phyloP scores from a whole-genome alignment of 2,329 filamentous ascomycete species.

The Sclerotinia nivalis region DNA sequence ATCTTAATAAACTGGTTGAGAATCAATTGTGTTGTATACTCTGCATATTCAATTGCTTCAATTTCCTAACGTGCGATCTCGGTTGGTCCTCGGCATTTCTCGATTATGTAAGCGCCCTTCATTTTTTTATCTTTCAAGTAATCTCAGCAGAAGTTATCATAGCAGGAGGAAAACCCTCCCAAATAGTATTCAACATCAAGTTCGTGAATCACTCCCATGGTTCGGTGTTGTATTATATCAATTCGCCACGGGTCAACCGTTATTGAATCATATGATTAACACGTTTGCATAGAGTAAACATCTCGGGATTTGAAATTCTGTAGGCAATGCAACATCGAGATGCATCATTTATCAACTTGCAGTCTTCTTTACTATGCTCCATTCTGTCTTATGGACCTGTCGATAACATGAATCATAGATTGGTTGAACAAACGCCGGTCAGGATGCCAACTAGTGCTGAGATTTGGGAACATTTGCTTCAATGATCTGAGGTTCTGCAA shows the following conservation, averaged over 20 bases:
- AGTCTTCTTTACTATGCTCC: not conserved
- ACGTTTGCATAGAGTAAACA: not conserved
- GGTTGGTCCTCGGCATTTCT: conserved; percentile 1
- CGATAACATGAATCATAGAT: not conserved
- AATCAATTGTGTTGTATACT: not conserved
- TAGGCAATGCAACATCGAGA: not conserved
- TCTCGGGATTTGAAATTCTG: conserved; percentile 14
- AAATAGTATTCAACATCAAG: not conserved
- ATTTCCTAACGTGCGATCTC: not conserved
- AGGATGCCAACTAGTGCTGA: not conserved
- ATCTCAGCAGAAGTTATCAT: not conserved
- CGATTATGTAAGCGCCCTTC: not conserved
- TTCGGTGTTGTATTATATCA: not conserved
- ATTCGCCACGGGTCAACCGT: not conserved
- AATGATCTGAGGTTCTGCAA: not conserved
- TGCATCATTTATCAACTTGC: not conserved
- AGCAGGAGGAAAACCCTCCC: not conserved
- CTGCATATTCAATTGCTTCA: not conserved
- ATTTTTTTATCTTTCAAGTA: not conserved
- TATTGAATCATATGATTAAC: not conserved
- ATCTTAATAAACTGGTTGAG: too few relatives aligned
- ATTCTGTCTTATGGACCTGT: not conserved
- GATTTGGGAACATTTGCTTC: not conserved
- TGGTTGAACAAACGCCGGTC: not conserved
- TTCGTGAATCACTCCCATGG: not conserved